A percentile compares a stretch with the other conserved stretches of the same genome.
Evolutionary conservation across 2,329 filamentous ascomycete genomes (phyloP).

Genomic region (Zymoseptoria passerinii): DNA sequence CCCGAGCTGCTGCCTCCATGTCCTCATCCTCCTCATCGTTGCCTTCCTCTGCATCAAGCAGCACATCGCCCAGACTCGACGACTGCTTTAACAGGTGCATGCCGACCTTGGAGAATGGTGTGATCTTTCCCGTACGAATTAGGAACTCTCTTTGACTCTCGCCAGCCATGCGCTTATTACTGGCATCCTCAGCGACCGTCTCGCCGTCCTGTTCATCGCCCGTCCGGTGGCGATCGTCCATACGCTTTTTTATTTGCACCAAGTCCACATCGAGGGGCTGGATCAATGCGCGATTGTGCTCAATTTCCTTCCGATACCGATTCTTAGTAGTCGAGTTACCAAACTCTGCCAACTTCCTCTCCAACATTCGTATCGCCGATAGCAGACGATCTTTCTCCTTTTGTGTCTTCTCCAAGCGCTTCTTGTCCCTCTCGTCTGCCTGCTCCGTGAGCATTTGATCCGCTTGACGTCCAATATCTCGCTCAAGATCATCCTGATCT

Average conservation of each 20-base stretch:
- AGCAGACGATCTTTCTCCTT: constrained; percentile 52
- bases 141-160: constrained; percentile 84
- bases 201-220: constrained; percentile 37
- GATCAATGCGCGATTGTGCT: constrained; percentile 57
- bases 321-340: constrained; percentile 47
- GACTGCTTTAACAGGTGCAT: constrained; percentile 54
- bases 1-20: constrained; percentile 21
- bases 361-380: constrained; percentile 53
- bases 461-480: constrained; percentile 66
- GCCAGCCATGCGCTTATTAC: constrained; percentile 58
- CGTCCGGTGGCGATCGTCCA: constrained; percentile 62
- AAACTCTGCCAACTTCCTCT: constrained; percentile 49
- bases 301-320: constrained; percentile 57
- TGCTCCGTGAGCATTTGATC: constrained; percentile 53
- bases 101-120: constrained; percentile 77
- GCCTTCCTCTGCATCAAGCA: constrained; percentile 76
- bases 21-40: constrained; percentile 36
- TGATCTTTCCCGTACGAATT: constrained; percentile 94
- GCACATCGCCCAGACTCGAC: constrained; percentile 64
- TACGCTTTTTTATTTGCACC: constrained; percentile 69
- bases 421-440: constrained; percentile 55
- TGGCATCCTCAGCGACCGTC: constrained; percentile 37
- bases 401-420: constrained; percentile 51
- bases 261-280: constrained; percentile 62
- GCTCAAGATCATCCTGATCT: constrained; percentile 82